Evolutionary conservation across 2,329 filamentous ascomycete species (phyloP), one percentile per base, ranked within the genome.

Genomic region (Nemania sp.): DNA sequence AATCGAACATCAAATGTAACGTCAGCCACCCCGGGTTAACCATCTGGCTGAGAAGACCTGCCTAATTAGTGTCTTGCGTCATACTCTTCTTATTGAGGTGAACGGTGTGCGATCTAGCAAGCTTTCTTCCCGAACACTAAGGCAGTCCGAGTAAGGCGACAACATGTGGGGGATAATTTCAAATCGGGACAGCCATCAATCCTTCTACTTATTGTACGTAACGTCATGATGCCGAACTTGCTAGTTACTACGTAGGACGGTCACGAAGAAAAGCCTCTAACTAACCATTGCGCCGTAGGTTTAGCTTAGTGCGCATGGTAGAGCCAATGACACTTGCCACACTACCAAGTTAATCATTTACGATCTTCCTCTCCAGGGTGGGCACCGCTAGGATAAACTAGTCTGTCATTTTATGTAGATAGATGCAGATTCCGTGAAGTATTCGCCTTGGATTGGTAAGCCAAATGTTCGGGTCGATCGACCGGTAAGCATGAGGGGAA

Each of bases 71-170:
- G 45, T 52, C 35, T 51, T 57, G 55, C 60, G 65, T 51, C 38
- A 63, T 59, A 27, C 38, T 29, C 18, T 52, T 53, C 35, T 35
- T 29, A 15, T 35, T 11, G 29, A 61, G 51, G 26, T 56, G 43
- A 61, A 64, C 56, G 51, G 32, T 41, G 45, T 53, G n/a, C 27
- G n/a, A 56, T 52, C 32, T 57, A 38, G 62, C 29, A 55, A 35
- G 35, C 51, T 13, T n/a, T 32, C 51, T 62, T 38, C 54, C 43
- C n/a, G 26, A 68, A 65, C 62, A 62, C 66, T 68, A 68, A 68
- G 61, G 56, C 56, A 61, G 29, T 22, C 11, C 22, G 27, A 49
- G 38, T 55, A 53, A 45, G 51, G 56, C 38, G 18, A 49, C 62
- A 38, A 20, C n/a, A 41, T 49, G 51, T 55, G 62, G 63, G 55